phyloP scores from a whole-genome alignment of 306 rosid genomes.

The Quercus suber region DNA sequence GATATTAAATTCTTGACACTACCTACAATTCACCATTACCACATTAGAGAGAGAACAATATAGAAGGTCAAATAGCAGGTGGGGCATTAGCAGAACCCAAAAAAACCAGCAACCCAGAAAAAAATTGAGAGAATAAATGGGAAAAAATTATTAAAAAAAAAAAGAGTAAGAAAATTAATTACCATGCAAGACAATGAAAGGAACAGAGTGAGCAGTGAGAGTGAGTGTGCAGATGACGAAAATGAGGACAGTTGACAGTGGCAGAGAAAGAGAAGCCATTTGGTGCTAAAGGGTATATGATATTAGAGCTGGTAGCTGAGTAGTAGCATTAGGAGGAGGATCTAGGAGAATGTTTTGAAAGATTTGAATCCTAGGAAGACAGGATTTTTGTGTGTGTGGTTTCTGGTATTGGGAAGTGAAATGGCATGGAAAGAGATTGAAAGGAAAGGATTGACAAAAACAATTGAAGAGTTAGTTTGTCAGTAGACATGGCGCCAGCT shows the following conservation, averaged over 20 bases:
- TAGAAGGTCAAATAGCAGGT: not conserved
- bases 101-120: not conserved
- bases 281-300: not conserved
- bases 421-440: not conserved
- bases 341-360: not conserved
- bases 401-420: not conserved
- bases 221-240: slow-evolving; percentile 22
- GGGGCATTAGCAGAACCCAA: not conserved
- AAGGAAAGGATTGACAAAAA: not conserved
- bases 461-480: too few relatives aligned
- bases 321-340: not conserved
- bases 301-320: not conserved
- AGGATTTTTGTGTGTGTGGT: not conserved
- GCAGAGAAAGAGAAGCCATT: slow-evolving; percentile 34
- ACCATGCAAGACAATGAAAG: slow-evolving; percentile 68
- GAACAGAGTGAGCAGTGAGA: slow-evolving; percentile 38
- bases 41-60: not conserved
- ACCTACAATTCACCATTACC: not conserved
- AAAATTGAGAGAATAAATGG: not conserved
- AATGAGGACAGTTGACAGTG: not conserved
- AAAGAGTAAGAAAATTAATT: not conserved
- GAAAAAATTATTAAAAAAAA: not conserved
- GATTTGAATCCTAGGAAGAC: not conserved
- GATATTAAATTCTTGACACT: not conserved
- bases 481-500: not conserved